These are phyloP conservation scores for Vigna angularis DNA, from an alignment of 306 rosid species.

Conservation along the genomic window DNA sequence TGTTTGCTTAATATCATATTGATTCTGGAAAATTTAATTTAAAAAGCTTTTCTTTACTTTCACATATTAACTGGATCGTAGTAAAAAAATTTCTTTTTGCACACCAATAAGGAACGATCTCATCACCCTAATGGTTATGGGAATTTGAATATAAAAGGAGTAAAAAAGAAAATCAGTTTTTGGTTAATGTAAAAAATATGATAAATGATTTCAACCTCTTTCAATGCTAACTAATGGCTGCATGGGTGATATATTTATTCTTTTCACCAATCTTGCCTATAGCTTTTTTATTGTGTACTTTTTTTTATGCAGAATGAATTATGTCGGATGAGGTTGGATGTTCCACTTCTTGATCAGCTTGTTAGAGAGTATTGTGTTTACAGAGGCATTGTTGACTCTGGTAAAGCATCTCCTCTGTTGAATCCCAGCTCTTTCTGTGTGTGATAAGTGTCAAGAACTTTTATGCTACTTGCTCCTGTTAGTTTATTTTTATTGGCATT, in stretches of 20 bases:
- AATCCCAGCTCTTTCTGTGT: conserved; percentile 14
- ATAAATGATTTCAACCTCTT: conserved; percentile 25
- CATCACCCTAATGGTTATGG: conserved; percentile 5
- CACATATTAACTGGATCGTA: conserved; percentile 10
- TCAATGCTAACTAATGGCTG: conserved; percentile 6
- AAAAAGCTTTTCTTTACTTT: background rate
- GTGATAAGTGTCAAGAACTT: conserved; percentile 3
- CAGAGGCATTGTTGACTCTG: conserved; percentile 90
- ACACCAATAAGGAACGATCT: conserved; percentile 17
- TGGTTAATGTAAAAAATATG: conserved; percentile 23
- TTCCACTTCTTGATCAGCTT: conserved; percentile 89
- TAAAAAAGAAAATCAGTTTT: conserved; percentile 18
- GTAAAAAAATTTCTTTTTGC: conserved; percentile 15
- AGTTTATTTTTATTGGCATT: conserved; percentile 16
- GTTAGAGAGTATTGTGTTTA: conserved; percentile 96
- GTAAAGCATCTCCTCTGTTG: conserved; percentile 54
- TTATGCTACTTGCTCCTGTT: conserved; percentile 11
- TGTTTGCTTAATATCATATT: background rate
- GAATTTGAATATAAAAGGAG: conserved; percentile 22
- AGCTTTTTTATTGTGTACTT: conserved; percentile 21
- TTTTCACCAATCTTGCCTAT: conserved; percentile 19
- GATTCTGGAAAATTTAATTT: conserved; percentile 33
- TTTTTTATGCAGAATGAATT: conserved; percentile 82
- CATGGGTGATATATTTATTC: background rate
- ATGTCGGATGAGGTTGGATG: conserved; percentile 87